Conservation (phyloP, 2,329 filamentous ascomycete species). For the Venturia carpophila region DNA sequence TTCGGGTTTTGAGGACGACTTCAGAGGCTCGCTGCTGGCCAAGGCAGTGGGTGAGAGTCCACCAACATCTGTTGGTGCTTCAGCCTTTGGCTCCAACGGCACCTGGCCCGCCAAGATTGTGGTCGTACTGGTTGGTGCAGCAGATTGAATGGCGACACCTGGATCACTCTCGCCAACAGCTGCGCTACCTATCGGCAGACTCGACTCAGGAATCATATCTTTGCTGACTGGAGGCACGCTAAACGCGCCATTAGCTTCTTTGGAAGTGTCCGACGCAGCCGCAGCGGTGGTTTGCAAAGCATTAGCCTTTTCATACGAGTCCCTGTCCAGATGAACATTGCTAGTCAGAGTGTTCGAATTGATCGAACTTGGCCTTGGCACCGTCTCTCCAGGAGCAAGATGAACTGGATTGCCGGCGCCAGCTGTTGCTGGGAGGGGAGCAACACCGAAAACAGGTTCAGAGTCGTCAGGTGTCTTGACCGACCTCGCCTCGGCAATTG, state of each 20-base stretch:
- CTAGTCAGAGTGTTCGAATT: constrained; percentile 64
- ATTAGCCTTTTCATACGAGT: constrained; percentile 64
- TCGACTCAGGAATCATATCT: constrained; percentile 73
- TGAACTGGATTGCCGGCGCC: constrained; percentile 69
- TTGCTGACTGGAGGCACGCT: constrained; percentile 44
- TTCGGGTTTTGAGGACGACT: constrained; percentile 27
- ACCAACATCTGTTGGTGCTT: neutral
- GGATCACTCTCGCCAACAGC: constrained; percentile 32
- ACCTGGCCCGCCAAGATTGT: constrained; percentile 39
- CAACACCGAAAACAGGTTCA: constrained; percentile 41
- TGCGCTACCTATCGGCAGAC: constrained; percentile 56
- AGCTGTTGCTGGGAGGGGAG: constrained; percentile 51
- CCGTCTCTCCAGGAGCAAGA: constrained; percentile 69
- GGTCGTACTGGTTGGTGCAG: constrained; percentile 34
- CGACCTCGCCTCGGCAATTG: constrained; percentile 26
- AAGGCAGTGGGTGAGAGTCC: constrained; percentile 17
- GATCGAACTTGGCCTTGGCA: constrained; percentile 58
- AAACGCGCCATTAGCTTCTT: constrained; percentile 32
- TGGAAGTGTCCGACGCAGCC: constrained; percentile 21
- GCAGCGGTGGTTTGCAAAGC: constrained; percentile 36
- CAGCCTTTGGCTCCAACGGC: constrained; percentile 34
- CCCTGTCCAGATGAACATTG: constrained; percentile 61
- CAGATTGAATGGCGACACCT: constrained; percentile 27
- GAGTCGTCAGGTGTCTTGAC: constrained; percentile 25
- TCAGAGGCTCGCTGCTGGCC: constrained; percentile 19